Evolutionary conservation across 352 stramenopile species (phyloP).

Genomic region (Phytophthora lateralis): DNA sequence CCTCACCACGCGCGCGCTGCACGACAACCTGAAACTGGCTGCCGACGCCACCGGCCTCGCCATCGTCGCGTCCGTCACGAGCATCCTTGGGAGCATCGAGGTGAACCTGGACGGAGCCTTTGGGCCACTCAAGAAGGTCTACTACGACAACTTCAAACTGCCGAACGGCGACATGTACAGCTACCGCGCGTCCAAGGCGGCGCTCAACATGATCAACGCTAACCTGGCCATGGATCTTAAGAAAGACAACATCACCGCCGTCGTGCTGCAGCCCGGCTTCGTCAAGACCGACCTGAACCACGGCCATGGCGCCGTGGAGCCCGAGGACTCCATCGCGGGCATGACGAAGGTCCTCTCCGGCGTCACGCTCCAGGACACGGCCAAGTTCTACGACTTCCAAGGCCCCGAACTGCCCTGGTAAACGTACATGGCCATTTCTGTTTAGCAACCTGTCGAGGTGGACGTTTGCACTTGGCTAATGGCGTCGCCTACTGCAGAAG

Average conservation of each 20-base stretch:
- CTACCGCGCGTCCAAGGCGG: conserved; percentile 71
- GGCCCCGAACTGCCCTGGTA: conserved; percentile 51
- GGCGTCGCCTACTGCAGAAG: too few species aligned
- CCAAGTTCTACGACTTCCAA: conserved; percentile 58
- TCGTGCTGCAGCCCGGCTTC: conserved; percentile 55
- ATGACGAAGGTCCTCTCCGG: conserved; percentile 36
- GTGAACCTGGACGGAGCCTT: conserved; percentile 19
- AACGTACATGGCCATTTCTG: neutral
- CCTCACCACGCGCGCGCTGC: conserved; percentile 50
- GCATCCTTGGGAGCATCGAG: conserved; percentile 21
- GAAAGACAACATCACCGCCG: conserved; percentile 42
- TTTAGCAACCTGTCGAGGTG: too few species aligned
- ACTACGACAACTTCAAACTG: conserved; percentile 15
- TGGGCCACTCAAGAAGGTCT: conserved; percentile 24
- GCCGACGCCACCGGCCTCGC: conserved; percentile 26
- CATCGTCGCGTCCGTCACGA: conserved; percentile 46
- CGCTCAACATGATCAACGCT: conserved; percentile 67
- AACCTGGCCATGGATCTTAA: conserved; percentile 50
- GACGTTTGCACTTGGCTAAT: too few species aligned
- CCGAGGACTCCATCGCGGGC: conserved; percentile 34
- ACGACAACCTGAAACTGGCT: conserved; percentile 45
- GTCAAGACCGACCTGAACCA: conserved; percentile 52
- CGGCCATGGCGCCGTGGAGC: conserved; percentile 25
- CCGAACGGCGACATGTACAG: conserved; percentile 48
- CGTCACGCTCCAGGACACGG: conserved; percentile 37